phyloP scores from a whole-genome alignment of 108 stramenopile species.

The Pseudonitzschia multistriata region DNA sequence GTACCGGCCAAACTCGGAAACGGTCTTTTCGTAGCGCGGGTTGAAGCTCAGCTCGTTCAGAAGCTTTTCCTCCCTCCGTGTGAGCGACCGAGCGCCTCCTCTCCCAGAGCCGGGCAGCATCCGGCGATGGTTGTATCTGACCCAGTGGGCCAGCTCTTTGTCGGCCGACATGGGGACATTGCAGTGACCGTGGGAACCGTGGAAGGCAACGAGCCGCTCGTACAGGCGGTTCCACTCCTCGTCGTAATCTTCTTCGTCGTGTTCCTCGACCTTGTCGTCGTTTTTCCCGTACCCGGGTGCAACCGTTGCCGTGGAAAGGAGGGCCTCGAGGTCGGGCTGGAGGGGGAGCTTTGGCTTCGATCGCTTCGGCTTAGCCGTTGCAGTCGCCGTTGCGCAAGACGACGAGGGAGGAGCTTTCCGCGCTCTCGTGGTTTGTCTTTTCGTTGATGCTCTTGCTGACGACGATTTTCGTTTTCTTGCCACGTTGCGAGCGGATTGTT shows the following conservation, averaged over 20 bases:
- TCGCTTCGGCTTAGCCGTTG: too few relatives aligned
- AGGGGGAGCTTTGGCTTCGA: too few relatives aligned
- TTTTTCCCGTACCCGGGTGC: not conserved
- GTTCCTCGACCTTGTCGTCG: not conserved
- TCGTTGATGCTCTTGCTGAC: too few relatives aligned
- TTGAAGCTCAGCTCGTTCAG: constrained; percentile 4
- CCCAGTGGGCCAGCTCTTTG: not conserved
- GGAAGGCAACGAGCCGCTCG: not conserved
- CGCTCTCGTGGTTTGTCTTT: too few relatives aligned
- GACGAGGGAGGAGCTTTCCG: too few relatives aligned
- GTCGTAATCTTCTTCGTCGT: constrained; percentile 2
- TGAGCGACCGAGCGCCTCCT: not conserved
- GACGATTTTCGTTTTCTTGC: too few relatives aligned
- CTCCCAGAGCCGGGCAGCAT: not conserved
- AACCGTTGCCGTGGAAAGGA: not conserved
- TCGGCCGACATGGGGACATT: not conserved
- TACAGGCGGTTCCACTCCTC: not conserved
- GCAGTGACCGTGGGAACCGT: not conserved
- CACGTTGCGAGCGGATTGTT: too few relatives aligned
- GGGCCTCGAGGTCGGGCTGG: not conserved
- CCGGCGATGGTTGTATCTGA: not conserved
- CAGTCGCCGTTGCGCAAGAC: too few relatives aligned
- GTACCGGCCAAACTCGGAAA: not conserved
- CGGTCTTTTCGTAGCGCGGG: not conserved
- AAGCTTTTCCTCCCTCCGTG: not conserved